phyloP scores from a whole-genome alignment of 176 grass and related monocot species.

The Cenchrus fungigraminus region DNA sequence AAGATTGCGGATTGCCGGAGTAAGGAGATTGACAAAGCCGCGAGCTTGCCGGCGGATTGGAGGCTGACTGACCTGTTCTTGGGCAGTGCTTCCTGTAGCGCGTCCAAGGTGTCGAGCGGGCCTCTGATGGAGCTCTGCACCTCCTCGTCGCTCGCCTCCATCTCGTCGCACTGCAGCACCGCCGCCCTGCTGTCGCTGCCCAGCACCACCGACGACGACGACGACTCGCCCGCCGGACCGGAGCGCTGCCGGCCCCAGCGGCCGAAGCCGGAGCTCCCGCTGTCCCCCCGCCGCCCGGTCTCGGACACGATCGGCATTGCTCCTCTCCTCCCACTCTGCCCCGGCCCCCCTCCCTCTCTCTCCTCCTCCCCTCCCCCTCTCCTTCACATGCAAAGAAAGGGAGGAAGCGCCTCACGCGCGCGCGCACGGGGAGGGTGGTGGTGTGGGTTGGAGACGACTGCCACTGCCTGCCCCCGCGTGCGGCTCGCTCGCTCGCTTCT shows the following conservation, averaged over 20 bases:
- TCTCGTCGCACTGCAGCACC: conserved; percentile 33
- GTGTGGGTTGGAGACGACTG: background rate
- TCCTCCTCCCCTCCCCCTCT: background rate
- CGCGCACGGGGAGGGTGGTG: conserved; percentile 31
- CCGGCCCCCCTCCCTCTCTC: background rate
- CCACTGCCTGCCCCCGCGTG: conserved; percentile 16
- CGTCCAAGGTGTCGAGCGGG: conserved; percentile 78
- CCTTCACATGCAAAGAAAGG: conserved; percentile 42
- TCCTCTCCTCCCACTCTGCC: background rate
- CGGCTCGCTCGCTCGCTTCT: conserved; percentile 2
- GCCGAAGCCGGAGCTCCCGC: conserved; percentile 10
- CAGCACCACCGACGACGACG: conserved; percentile 49
- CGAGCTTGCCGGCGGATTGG: conserved; percentile 1
- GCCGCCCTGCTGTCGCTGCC: conserved; percentile 53
- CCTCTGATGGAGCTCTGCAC: conserved; percentile 78
- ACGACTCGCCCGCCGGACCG: conserved; percentile 12
- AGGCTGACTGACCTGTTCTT: conserved; percentile 55
- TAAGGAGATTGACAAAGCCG: conserved; percentile 3
- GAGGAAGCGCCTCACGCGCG: conserved; percentile 29
- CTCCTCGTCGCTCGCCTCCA: conserved; percentile 57
- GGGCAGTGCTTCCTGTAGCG: conserved; percentile 70
- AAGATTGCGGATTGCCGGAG: conserved; percentile 2
- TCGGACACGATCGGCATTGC: conserved; percentile 62
- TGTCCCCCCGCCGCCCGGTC: conserved; percentile 6
- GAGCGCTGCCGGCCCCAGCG: background rate